Conservation (phyloP, 345 rosid species). For the Melastoma malabathricum region DNA sequence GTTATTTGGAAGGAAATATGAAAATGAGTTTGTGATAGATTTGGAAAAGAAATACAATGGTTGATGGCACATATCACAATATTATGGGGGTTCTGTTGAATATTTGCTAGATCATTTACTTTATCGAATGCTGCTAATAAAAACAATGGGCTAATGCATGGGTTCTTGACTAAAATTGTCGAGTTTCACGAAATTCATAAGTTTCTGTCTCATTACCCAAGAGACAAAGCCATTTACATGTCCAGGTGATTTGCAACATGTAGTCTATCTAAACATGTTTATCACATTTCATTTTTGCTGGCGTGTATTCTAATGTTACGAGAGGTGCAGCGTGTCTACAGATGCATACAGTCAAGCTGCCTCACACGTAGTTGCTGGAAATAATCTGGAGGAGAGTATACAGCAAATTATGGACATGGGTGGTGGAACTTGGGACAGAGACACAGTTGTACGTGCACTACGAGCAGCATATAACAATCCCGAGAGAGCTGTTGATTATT, state of each 20-base stretch:
- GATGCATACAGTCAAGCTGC: constrained; percentile 78
- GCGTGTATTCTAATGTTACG: too few species aligned
- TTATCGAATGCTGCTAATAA: too few species aligned
- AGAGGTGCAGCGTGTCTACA: constrained; percentile 40
- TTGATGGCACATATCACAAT: neutral
- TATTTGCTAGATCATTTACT: too few species aligned
- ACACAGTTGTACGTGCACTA: constrained; percentile 84
- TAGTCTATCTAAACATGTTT: too few species aligned
- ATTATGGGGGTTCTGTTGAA: neutral
- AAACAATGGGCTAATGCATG: too few species aligned
- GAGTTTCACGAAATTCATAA: too few species aligned
- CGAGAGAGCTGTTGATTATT: constrained; percentile 96
- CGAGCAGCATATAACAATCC: constrained; percentile 98
- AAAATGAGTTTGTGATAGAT: neutral
- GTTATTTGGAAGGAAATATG: neutral
- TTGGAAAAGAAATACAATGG: neutral
- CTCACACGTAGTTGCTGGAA: constrained; percentile 71
- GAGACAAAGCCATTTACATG: too few species aligned
- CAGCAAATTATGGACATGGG: constrained; percentile 92
- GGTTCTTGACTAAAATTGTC: too few species aligned
- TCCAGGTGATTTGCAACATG: too few species aligned
- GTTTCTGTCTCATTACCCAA: too few species aligned
- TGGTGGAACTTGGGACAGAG: constrained; percentile 95
- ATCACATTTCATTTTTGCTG: too few species aligned
- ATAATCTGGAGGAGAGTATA: constrained; percentile 56